Base-by-base conservation (phyloP, 2,329 filamentous ascomycete genomes). In the Arthrobotrys conoides region DNA sequence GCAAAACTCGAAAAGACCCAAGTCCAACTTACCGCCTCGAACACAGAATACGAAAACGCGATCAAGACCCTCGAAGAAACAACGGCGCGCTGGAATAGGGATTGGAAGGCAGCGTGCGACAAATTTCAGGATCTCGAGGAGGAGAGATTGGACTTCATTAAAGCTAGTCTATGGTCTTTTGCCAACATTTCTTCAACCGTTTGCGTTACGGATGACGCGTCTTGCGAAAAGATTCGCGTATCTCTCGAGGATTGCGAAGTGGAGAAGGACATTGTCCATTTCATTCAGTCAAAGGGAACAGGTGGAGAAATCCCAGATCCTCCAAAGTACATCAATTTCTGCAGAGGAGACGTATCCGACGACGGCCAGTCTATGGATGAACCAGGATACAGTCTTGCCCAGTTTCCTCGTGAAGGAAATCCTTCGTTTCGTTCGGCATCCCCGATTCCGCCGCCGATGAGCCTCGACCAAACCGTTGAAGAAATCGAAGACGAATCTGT, bases 81-180 rank as follows among this genome's bases (percentile, higher is more conserved):
- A 0, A 99, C 96, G 0, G 92, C 90, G 3, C 89, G 95, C 69
- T 99, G 96, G 96, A 99, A 99, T 83, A 89, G 95, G 82, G 96
- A 99, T 84, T 99, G 96, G 96, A 99, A 98, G 85, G 90, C 93
- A 20, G 96, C 95, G 0, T 97, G 96, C 82, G 96, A 92, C 83
- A 99, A 98, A 87, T 99, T 99, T 85, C 96, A 99, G 86, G 96
- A 99, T 83, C 89, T 99, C 12, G 96, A 99, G 85, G 96, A 99
- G 84, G 96, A 99, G 85, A 89, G 96, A 51, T 88, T 99, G 46
- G 96, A 99, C 85, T 99, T 97, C 83, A 94, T 94, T 81, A 99
- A 98, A 87, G 97, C 93, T 86, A 98, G 96, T 83, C 87, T 99
- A 6, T 99, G 96, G 96, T 95, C 91, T 14, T 99, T 98, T 86